Percentiles rank a stretch among this genome's conserved stretches.
Conservation (phyloP, 2,329 filamentous ascomycete genomes). For the Sporothrix humicola region DNA sequence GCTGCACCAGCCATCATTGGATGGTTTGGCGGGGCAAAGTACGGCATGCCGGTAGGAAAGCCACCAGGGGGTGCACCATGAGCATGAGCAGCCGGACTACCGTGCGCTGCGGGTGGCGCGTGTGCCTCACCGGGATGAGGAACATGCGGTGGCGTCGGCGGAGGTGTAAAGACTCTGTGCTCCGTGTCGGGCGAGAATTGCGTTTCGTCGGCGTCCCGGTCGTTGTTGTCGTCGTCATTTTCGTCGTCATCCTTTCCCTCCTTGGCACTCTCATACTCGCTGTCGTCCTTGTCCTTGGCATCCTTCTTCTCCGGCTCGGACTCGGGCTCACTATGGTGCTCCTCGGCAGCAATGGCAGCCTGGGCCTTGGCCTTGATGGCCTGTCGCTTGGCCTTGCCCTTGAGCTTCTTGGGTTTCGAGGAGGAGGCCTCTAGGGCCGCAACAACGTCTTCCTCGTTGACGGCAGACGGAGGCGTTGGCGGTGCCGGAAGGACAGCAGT, state of each 20-base stretch:
- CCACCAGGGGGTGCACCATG: not conserved
- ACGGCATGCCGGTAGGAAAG: conserved; percentile 3
- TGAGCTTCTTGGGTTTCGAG: not conserved
- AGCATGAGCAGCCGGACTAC: not conserved
- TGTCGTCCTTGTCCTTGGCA: conserved; percentile 5
- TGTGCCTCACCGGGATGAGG: conserved; percentile 5
- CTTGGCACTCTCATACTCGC: conserved; percentile 10
- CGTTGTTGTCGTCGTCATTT: not conserved
- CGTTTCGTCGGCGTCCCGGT: conserved; percentile 8
- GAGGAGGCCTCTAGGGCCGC: not conserved
- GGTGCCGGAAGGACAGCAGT: not conserved
- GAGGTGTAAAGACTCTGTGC: conserved; percentile 27
- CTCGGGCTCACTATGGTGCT: not conserved
- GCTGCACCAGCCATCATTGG: conserved; percentile 8
- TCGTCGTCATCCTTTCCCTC: conserved; percentile 17
- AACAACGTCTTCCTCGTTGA: not conserved
- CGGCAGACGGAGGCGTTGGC: not conserved
- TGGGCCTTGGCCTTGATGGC: not conserved
- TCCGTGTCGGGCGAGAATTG: conserved; percentile 21
- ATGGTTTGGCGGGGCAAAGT: not conserved
- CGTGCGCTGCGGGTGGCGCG: not conserved
- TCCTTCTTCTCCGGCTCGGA: not conserved
- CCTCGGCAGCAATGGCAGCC: not conserved
- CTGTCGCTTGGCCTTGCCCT: not conserved
- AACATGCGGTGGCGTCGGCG: conserved; percentile 19